Base-by-base conservation (phyloP, 371 early-diverging fungal genomes). In the Parasitella parasitica region DNA sequence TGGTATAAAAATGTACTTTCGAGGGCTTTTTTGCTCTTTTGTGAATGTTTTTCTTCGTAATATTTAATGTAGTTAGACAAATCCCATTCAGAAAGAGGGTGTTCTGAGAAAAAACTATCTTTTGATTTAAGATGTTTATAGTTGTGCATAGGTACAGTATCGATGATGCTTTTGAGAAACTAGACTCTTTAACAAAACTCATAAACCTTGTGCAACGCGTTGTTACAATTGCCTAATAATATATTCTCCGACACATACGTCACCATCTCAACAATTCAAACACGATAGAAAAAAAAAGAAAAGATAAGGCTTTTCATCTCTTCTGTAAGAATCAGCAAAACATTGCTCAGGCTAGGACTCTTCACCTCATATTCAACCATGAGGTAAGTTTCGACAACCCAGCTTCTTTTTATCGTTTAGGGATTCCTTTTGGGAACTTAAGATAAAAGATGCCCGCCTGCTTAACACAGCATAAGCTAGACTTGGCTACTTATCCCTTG, bases 401-500 rank as follows among this genome's bases (percentile, higher is more conserved):
- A 27, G 43, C 56, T 56, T 56, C 56, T 56, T 56, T n/a, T 56
- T 56, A 56, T 56, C 56, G 56, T 56, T 56, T 56, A 41, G 43
- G 56, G 56, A 56, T 56, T 56, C 56, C 56, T 56, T 56, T 20
- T 41, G 41, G 56, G 18, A 56, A 56, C 56, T 56, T 56, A 56
- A 56, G 56, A 56, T 56, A 41, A 56, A 56, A 56, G 56, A 56
- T 56, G 56, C 56, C 56, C 43, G 56, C 56, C 56, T 56, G 56
- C 56, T 56, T 56, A 56, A 41, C 56, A 56, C 56, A 56, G 56
- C 56, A 56, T 56, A 56, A 56, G 56, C 43, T 56, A 56, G 56
- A 56, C 56, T 56, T 56, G 56, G 56, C 56, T 56, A 56, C 30
- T 56, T 30, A 56, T 56, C 56, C 56, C 56, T 41, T 56, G 56